phyloP scores from a whole-genome alignment of 2,329 filamentous ascomycete species.

The Xylariaceae sp. region DNA sequence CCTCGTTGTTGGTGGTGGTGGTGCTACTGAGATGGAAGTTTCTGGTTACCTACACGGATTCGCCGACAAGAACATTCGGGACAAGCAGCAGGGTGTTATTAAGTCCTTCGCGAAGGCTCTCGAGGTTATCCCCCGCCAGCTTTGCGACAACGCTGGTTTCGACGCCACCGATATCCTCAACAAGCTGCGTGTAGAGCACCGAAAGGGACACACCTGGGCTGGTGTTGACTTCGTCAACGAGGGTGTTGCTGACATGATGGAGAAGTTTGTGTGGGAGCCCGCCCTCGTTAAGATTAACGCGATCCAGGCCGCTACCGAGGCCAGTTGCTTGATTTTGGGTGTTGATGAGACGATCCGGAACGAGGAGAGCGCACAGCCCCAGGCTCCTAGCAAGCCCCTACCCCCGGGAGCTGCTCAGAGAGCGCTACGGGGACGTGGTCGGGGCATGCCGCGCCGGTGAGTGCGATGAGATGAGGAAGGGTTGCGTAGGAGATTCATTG shows the following conservation, averaged over 20 bases:
- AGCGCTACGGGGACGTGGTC: conserved; percentile 74
- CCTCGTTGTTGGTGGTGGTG: conserved; percentile 90
- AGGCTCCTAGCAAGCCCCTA: conserved; percentile 69
- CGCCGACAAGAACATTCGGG: conserved; percentile 83
- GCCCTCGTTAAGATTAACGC: conserved; percentile 95
- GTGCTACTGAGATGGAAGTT: conserved; percentile 93
- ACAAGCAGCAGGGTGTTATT: conserved; percentile 97
- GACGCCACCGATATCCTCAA: conserved; percentile 98
- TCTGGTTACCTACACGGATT: conserved; percentile 89
- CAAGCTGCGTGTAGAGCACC: conserved; percentile 90
- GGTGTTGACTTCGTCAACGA: conserved; percentile 94
- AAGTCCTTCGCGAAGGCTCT: conserved; percentile 97
- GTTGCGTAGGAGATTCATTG: not conserved
- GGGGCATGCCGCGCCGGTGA: conserved; percentile 82
- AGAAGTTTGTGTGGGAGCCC: conserved; percentile 95
- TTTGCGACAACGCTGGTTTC: conserved; percentile 98
- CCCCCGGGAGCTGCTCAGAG: conserved; percentile 83
- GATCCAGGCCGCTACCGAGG: conserved; percentile 91
- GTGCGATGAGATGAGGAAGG: conserved; percentile 1
- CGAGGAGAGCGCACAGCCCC: conserved; percentile 82
- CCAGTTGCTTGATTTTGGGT: conserved; percentile 87
- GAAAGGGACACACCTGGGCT: conserved; percentile 87
- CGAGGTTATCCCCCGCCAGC: conserved; percentile 90
- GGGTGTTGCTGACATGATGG: conserved; percentile 90
- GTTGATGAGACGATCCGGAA: conserved; percentile 99